Percentiles rank a stretch among this genome's conserved stretches.
These are phyloP conservation scores for Ceratopteris richardii DNA, from an alignment of 75 land plant genomes.

Conservation along the genomic window DNA sequence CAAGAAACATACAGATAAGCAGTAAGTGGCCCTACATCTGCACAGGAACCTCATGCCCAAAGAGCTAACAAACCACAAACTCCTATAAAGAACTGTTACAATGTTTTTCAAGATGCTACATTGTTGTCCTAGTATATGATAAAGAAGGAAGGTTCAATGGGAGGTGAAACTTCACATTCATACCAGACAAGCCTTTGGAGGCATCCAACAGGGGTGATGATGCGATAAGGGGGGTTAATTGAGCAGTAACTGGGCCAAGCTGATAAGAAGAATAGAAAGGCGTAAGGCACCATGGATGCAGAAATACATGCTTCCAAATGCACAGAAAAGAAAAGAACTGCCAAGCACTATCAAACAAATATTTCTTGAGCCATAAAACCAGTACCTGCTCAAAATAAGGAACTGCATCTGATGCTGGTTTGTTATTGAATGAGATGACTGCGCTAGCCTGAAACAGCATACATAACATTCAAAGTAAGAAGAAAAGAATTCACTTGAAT, in stretches of 20 bases:
- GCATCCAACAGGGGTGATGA: conserved; percentile 7
- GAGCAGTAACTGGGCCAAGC: conserved; percentile 23
- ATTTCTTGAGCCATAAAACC: too few relatives aligned
- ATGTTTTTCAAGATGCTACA: too few relatives aligned
- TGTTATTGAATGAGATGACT: conserved; percentile 86
- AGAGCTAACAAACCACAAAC: too few relatives aligned
- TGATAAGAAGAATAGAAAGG: background rate
- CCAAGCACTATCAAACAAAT: background rate
- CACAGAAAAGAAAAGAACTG: background rate
- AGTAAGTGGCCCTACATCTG: too few relatives aligned
- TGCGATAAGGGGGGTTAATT: conserved; percentile 18
- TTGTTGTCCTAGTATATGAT: too few relatives aligned
- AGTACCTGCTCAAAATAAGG: conserved; percentile 97
- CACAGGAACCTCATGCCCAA: too few relatives aligned
- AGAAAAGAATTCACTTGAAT: background rate
- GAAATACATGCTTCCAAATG: background rate
- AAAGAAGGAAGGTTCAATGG: too few relatives aligned
- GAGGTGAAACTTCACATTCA: background rate
- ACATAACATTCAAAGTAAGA: background rate
- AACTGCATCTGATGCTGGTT: conserved; percentile 89
- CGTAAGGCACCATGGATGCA: background rate
- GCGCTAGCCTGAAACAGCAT: conserved; percentile 73
- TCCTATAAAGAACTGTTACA: too few relatives aligned
- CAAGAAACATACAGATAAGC: too few relatives aligned
- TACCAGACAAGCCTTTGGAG: conserved; percentile 4